Percentiles rank a stretch among this genome's conserved stretches.
Conservation (phyloP, 2,329 filamentous ascomycete species). For the Sclerotinia trifoliorum region DNA sequence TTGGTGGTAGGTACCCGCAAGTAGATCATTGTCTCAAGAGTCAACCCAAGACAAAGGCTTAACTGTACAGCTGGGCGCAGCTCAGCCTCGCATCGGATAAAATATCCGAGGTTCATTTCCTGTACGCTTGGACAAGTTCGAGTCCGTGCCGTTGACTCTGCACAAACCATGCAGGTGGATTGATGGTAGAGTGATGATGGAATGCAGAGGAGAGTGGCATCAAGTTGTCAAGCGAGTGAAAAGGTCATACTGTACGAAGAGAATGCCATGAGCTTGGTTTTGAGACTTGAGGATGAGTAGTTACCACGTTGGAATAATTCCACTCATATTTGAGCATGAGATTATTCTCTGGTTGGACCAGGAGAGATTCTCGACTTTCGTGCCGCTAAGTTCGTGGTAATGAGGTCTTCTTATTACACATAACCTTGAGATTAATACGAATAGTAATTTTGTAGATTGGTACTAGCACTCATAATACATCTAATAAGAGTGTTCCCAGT, state of each 20-base stretch:
- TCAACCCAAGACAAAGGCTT: not conserved
- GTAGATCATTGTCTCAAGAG: not conserved
- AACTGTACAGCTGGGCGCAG: not conserved
- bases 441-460: not conserved
- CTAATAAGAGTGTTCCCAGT: not conserved
- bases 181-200: not conserved
- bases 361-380: not conserved
- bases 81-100: not conserved
- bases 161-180: conserved; percentile 16
- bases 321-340: not conserved
- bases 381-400: not conserved
- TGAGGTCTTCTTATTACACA: not conserved
- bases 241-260: not conserved
- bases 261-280: not conserved
- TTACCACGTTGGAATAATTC: not conserved
- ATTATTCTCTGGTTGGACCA: conserved; percentile 17
- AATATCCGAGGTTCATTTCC: not conserved
- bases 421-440: not conserved
- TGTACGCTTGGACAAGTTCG: conserved; percentile 20
- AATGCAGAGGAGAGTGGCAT: not conserved
- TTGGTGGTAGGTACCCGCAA: not conserved
- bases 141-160: conserved; percentile 8
- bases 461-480: not conserved
- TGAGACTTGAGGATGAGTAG: not conserved
- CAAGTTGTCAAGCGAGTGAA: not conserved